phyloP scores from a whole-genome alignment of 1,284 basidiomycete species.

The Xerocomus tenax region DNA sequence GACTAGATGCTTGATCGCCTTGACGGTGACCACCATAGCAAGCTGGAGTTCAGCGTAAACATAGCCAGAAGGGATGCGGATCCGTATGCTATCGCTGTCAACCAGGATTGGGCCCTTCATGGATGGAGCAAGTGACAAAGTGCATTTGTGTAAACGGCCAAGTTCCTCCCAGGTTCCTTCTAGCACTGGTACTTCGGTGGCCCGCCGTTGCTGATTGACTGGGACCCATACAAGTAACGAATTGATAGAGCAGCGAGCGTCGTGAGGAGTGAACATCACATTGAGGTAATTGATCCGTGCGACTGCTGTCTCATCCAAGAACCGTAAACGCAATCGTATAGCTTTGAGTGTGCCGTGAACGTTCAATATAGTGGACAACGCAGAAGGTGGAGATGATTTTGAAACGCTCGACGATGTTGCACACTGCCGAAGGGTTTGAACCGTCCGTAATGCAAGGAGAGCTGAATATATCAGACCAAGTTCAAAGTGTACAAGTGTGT shows the following conservation, averaged over 20 bases:
- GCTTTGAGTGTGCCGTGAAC: slow-evolving; percentile 34
- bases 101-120: slow-evolving; percentile 37
- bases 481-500: slow-evolving; percentile 44
- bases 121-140: slow-evolving; percentile 33
- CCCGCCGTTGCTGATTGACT: slow-evolving; percentile 23
- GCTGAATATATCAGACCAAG: slow-evolving; percentile 69
- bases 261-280: slow-evolving; percentile 16
- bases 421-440: slow-evolving; percentile 37
- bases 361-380: slow-evolving; percentile 19
- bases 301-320: slow-evolving; percentile 44
- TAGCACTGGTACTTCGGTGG: slow-evolving; percentile 22
- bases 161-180: slow-evolving; percentile 72
- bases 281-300: slow-evolving; percentile 41
- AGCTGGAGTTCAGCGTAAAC: slow-evolving; percentile 66
- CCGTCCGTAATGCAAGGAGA: slow-evolving; percentile 55
- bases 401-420: slow-evolving; percentile 25
- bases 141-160: slow-evolving; percentile 53
- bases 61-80: slow-evolving; percentile 78
- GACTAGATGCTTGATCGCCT: slow-evolving; percentile 59
- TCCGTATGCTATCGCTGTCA: slow-evolving; percentile 56
- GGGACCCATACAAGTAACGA: slow-evolving; percentile 42
- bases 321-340: slow-evolving; percentile 40
- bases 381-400: slow-evolving; percentile 8
- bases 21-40: slow-evolving; percentile 56
- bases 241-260: slow-evolving; percentile 30